A percentile compares a stretch with the other conserved stretches of the same genome.
These are phyloP conservation scores for Daedaleopsis nitida DNA, from an alignment of 768 basidiomycete species.

Conservation along the genomic window DNA sequence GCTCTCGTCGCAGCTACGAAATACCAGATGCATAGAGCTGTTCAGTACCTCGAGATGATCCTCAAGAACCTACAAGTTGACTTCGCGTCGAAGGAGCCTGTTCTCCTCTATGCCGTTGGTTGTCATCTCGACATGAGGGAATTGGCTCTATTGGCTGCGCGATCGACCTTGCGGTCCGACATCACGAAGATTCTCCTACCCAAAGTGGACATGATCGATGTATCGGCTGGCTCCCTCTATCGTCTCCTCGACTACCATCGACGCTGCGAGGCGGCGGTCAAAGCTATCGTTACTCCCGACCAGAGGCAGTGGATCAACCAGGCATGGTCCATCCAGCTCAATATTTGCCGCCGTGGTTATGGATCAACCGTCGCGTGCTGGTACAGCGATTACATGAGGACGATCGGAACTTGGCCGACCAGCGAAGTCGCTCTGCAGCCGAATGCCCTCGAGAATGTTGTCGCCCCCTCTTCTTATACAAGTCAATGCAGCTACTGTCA, in stretches of 20 bases:
- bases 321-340: slow-evolving; percentile 1
- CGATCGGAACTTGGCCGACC: neutral
- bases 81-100: no score
- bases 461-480: no score
- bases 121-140: no score
- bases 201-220: neutral
- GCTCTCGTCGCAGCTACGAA: no score
- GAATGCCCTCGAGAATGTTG: no score
- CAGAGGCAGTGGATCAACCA: neutral
- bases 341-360: neutral
- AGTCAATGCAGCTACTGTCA: no score
- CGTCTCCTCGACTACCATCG: slow-evolving; percentile 10
- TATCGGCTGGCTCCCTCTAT: neutral
- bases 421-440: neutral
- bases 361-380: neutral
- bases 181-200: neutral
- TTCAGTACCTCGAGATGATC: no score
- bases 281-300: neutral
- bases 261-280: neutral
- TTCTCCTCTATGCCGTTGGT: no score
- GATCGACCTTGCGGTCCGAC: neutral
- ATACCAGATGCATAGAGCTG: no score
- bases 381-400: neutral
- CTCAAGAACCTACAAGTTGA: no score
- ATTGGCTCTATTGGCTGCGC: neutral